Evolutionary conservation across 2,329 filamentous ascomycete species (phyloP).

Genomic region (Magnaporthiopsis rhizophila): DNA sequence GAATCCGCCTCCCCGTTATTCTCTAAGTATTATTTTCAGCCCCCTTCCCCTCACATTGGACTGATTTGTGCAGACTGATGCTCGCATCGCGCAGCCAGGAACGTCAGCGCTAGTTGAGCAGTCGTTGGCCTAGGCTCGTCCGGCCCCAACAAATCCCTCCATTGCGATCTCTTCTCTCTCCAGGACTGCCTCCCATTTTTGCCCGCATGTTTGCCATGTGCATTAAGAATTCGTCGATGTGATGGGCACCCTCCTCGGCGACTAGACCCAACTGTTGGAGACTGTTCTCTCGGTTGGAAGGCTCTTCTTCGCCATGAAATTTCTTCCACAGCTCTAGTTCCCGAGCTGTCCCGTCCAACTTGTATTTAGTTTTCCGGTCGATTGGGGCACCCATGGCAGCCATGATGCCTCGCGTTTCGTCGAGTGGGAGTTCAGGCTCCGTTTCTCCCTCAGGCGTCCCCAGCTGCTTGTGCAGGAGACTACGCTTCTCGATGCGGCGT

Average conservation of each 20-base stretch:
- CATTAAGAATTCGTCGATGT: conserved; percentile 16
- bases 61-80: background rate
- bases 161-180: conserved; percentile 18
- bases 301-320: conserved; percentile 6
- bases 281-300: conserved; percentile 8
- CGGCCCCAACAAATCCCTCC: conserved; percentile 13
- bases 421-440: conserved; percentile 10
- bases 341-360: conserved; percentile 11
- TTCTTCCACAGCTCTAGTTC: conserved; percentile 8
- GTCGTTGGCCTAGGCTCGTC: background rate
- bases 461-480: conserved; percentile 8
- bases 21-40: background rate
- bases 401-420: conserved; percentile 21
- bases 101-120: background rate
- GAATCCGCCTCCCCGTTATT: background rate
- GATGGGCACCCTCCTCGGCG: conserved; percentile 13
- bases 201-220: conserved; percentile 17
- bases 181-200: conserved; percentile 13
- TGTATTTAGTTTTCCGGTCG: conserved; percentile 16
- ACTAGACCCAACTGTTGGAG: conserved; percentile 15
- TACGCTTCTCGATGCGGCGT: conserved; percentile 20
- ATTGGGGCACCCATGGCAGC: conserved; percentile 19
- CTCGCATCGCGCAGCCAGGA: background rate
- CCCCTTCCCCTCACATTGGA: background rate
- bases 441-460: conserved; percentile 1